Conservation (phyloP, 768 basidiomycete genomes). For the Naganishia friedmannii region DNA sequence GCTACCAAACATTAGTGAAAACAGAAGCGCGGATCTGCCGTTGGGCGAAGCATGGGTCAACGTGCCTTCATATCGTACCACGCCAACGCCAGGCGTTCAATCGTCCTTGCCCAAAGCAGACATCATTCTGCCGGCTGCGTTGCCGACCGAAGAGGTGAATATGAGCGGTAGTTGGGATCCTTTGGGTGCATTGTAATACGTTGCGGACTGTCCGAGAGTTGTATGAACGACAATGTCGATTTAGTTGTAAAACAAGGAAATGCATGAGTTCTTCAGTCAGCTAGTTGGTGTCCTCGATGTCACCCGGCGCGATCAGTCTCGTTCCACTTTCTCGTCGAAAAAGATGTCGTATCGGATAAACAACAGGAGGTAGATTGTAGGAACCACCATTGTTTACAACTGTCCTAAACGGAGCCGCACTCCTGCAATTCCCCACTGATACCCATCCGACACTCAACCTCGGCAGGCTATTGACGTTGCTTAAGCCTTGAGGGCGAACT, state of each 20-base stretch:
- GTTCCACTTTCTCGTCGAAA: not conserved
- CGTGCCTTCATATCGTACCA: constrained; percentile 7
- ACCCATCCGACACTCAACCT: constrained; percentile 20
- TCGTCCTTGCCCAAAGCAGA: not conserved
- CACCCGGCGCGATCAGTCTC: not conserved
- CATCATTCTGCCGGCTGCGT: not conserved
- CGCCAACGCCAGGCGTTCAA: not conserved
- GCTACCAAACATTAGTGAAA: constrained; percentile 3
- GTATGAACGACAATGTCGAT: constrained; percentile 5
- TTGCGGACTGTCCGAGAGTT: not conserved
- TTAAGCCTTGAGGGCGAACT: constrained; percentile 88
- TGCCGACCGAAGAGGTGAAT: not conserved
- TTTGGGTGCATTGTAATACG: constrained; percentile 18
- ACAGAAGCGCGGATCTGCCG: not conserved
- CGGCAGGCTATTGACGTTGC: constrained; percentile 12
- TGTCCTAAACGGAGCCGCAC: constrained; percentile 16
- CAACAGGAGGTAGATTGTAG: constrained; percentile 2
- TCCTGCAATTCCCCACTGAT: constrained; percentile 8
- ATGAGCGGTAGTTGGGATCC: constrained; percentile 26
- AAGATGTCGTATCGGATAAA: constrained; percentile 21
- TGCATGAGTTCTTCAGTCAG: not conserved
- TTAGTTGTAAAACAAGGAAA: not conserved
- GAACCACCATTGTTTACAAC: constrained; percentile 24
- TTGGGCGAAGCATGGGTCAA: not conserved
- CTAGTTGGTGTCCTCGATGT: not conserved